phyloP scores from a whole-genome alignment of 2,329 filamentous ascomycete species.

The Penicillium palitans region DNA sequence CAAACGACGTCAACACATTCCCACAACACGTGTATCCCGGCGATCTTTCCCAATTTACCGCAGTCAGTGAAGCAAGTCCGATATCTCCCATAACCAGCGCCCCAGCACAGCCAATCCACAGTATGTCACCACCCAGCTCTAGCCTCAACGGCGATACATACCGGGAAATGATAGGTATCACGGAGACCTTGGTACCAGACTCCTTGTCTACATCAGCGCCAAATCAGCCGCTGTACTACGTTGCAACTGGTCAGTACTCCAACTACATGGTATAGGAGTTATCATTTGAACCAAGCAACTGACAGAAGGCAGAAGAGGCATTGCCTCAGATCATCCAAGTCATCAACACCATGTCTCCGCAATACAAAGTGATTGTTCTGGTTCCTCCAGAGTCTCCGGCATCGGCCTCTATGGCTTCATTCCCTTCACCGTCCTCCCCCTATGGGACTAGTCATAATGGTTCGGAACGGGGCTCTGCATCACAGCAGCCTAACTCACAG shows the following conservation, averaged over 20 bases:
- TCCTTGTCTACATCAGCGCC: neutral
- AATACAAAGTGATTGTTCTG: conserved; percentile 23
- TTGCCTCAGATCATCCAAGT: conserved; percentile 23
- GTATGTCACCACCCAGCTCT: neutral
- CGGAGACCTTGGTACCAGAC: neutral
- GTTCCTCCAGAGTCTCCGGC: conserved; percentile 12
- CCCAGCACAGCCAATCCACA: neutral
- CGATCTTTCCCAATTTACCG: neutral
- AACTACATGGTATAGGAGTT: neutral
- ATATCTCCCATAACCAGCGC: neutral
- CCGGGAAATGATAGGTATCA: neutral
- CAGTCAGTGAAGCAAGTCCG: neutral
- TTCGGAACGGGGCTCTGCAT: neutral
- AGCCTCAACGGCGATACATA: neutral
- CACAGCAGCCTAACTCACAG: neutral
- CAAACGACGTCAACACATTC: conserved; percentile 1
- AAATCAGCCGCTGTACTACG: conserved; percentile 20
- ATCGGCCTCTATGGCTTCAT: neutral
- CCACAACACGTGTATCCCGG: neutral
- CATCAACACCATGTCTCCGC: conserved; percentile 15
- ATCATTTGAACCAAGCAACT: neutral
- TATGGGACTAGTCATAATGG: neutral
- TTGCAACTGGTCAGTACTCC: conserved; percentile 19
- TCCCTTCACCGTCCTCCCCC: neutral
- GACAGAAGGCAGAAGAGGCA: conserved; percentile 13